These are phyloP conservation scores for Cyanidioschyzon merolae DNA, from an alignment of 23 red algal genomes.

Conservation along the genomic window DNA sequence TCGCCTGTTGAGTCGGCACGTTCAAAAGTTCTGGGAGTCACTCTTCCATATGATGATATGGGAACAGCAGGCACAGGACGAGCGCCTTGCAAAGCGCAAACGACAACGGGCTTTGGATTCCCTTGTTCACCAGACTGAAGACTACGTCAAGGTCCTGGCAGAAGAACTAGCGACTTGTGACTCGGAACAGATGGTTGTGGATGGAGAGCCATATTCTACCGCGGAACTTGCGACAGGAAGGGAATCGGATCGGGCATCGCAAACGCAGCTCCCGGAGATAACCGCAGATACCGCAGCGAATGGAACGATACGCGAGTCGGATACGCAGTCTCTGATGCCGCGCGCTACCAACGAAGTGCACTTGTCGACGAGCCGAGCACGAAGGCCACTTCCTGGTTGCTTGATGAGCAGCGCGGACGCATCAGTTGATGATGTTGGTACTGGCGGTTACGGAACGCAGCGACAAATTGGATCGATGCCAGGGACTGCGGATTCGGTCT, in stretches of 20 bases:
- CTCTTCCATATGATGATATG: constrained; percentile 42
- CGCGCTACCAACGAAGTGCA: neutral
- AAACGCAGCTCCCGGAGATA: neutral
- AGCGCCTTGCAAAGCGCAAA: constrained; percentile 27
- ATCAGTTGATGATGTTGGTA: neutral
- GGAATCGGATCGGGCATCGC: neutral
- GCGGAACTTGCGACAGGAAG: neutral
- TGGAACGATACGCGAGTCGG: neutral
- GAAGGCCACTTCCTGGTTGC: neutral
- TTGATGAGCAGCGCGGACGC: neutral
- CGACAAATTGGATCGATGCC: too few relatives aligned
- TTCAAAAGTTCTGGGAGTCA: constrained; percentile 77
- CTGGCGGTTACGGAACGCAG: neutral
- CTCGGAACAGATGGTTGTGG: too few relatives aligned
- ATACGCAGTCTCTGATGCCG: neutral
- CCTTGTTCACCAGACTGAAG: constrained; percentile 39
- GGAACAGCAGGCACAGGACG: constrained; percentile 11
- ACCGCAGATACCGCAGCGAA: neutral
- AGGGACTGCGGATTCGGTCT: neutral
- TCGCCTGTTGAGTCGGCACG: constrained; percentile 29
- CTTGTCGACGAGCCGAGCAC: too few relatives aligned
- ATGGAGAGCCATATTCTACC: neutral
- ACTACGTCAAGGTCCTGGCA: constrained; percentile 34
- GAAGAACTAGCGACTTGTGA: neutral
- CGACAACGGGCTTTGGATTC: constrained; percentile 27